Evolutionary conservation across 2,329 filamentous ascomycete genomes (phyloP).

Genomic region (Sporothrix sp.): DNA sequence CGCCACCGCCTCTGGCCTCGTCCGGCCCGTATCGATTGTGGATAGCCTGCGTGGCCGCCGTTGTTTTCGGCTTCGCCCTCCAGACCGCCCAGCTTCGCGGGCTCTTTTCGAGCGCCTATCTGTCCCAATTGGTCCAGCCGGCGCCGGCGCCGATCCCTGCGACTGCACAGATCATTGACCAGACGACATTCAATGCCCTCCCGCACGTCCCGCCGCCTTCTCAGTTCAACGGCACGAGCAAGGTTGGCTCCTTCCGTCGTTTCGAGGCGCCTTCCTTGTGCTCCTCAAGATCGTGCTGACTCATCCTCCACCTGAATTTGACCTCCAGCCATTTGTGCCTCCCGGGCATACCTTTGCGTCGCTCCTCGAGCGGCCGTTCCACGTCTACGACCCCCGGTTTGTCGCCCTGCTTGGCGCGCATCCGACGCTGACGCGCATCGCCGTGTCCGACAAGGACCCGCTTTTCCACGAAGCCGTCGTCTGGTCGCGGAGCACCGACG

Average conservation of each 20-base stretch:
- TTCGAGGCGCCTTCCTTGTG: not conserved
- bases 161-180: slow-evolving; percentile 31
- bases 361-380: slow-evolving; percentile 33
- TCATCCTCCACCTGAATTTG: not conserved
- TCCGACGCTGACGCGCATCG: slow-evolving; percentile 41
- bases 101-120: too few species aligned
- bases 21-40: too few species aligned
- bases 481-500: slow-evolving; percentile 39
- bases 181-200: slow-evolving; percentile 35
- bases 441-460: slow-evolving; percentile 33
- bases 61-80: not conserved
- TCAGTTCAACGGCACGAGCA: slow-evolving; percentile 25
- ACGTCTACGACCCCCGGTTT: slow-evolving; percentile 43
- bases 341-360: slow-evolving; percentile 32
- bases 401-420: slow-evolving; percentile 38
- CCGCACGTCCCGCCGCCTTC: slow-evolving; percentile 30
- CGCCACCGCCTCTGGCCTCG: too few species aligned
- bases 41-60: too few species aligned
- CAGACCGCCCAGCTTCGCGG: not conserved
- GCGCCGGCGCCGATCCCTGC: too few species aligned
- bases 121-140: too few species aligned
- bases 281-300: not conserved
- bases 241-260: not conserved
- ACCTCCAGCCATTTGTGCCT: slow-evolving; percentile 32
- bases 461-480: slow-evolving; percentile 48